Evolutionary conservation across 2,329 filamentous ascomycete species (phyloP).

Genomic region (Arthrobotrys iridis): DNA sequence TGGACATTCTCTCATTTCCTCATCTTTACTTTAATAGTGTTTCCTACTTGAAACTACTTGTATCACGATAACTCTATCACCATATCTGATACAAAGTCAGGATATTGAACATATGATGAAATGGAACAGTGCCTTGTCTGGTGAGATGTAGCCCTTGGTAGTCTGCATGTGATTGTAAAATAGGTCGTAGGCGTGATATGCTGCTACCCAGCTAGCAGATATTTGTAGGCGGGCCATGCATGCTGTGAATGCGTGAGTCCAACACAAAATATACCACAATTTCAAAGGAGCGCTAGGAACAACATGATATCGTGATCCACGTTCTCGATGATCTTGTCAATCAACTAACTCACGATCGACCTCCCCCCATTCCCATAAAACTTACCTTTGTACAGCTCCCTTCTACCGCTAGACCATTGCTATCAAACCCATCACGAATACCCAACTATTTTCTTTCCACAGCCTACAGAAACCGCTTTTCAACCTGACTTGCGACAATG

Average conservation of each 20-base stretch:
- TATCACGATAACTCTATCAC: slow-evolving; percentile 20
- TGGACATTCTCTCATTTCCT: neutral
- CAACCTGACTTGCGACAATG: neutral
- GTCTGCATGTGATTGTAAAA: no score
- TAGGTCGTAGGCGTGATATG: neutral
- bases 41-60: neutral
- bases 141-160: no score
- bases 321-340: slow-evolving; percentile 2
- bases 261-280: slow-evolving; percentile 42
- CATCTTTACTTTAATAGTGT: neutral
- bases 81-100: slow-evolving; percentile 25
- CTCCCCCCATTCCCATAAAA: neutral
- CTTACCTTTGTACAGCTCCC: no score
- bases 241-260: neutral
- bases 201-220: no score
- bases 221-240: neutral
- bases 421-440: neutral
- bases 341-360: neutral
- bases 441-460: neutral
- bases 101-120: neutral
- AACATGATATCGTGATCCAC: neutral
- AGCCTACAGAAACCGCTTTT: neutral
- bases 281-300: neutral
- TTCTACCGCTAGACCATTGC: neutral
- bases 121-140: slow-evolving; percentile 6